A percentile compares a stretch with the other conserved stretches of the same genome.
phyloP scores from a whole-genome alignment of 2,329 filamentous ascomycete species.

The Pyrenochaeta sp. region DNA sequence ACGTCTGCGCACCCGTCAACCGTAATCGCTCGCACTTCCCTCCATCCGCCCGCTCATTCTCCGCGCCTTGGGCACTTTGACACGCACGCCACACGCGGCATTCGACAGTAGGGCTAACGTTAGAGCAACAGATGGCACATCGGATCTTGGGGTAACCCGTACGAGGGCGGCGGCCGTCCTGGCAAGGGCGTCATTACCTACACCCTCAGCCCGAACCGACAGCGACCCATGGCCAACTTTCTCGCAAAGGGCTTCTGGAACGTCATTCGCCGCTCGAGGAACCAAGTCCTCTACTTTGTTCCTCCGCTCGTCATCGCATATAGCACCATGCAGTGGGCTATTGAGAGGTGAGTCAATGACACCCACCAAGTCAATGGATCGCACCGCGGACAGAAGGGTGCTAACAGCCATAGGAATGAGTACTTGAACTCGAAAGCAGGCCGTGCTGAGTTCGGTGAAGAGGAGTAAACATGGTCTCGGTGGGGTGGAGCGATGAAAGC shows the following conservation, averaged over 20 bases:
- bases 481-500: conserved; percentile 3
- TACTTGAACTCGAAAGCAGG: conserved; percentile 83
- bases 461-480: conserved; percentile 39
- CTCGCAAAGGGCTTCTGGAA: conserved; percentile 91
- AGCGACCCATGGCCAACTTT: conserved; percentile 82
- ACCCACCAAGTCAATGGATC: background rate
- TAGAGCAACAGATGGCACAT: conserved; percentile 43
- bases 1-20: conserved; percentile 21
- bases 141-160: conserved; percentile 48
- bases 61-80: conserved; percentile 5
- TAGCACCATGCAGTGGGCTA: conserved; percentile 87
- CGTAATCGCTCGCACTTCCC: conserved; percentile 3
- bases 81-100: conserved; percentile 9
- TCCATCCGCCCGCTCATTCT: conserved; percentile 14
- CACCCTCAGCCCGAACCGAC: conserved; percentile 83
- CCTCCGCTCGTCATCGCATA: conserved; percentile 82
- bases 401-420: conserved; percentile 67
- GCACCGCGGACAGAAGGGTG: background rate
- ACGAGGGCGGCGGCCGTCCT: conserved; percentile 49
- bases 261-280: conserved; percentile 83
- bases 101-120: conserved; percentile 20
- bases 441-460: conserved; percentile 61
- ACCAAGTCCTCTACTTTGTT: conserved; percentile 87
- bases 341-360: conserved; percentile 74
- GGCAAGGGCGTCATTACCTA: conserved; percentile 73